These are phyloP conservation scores for Rhynchospora tenuis DNA, from an alignment of 176 grass and related monocot genomes.

Conservation along the genomic window DNA sequence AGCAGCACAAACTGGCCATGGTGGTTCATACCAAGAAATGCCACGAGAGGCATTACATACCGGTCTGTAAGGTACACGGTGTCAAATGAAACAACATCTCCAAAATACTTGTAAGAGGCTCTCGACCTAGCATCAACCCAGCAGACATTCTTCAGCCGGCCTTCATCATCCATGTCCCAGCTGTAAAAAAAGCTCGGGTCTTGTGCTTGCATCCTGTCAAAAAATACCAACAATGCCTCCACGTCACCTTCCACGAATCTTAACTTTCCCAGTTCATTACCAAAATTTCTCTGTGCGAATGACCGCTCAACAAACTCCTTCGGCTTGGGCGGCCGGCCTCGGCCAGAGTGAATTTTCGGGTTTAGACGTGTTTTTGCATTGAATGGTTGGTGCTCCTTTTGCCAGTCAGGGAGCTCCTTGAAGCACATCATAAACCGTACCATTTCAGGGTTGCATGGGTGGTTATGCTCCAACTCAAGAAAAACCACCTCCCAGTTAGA, in stretches of 20 bases:
- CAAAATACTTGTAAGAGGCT: constrained; percentile 55
- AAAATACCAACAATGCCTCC: constrained; percentile 37
- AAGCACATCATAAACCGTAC: constrained; percentile 77
- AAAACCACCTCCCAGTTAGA: constrained; percentile 68
- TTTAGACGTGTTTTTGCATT: constrained; percentile 19
- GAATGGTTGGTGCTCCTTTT: constrained; percentile 37
- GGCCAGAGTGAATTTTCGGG: constrained; percentile 17
- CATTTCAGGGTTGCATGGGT: constrained; percentile 73
- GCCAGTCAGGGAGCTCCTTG: constrained; percentile 53
- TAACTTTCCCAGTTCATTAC: constrained; percentile 11
- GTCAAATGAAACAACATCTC: constrained; percentile 58
- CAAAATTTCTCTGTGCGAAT: constrained; percentile 18
- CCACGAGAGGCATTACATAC: constrained; percentile 41
- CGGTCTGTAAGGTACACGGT: constrained; percentile 62
- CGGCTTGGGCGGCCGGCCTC: constrained; percentile 14
- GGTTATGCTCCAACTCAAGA: constrained; percentile 73
- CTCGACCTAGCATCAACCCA: constrained; percentile 75
- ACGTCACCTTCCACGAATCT: constrained; percentile 26
- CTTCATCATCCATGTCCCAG: constrained; percentile 78
- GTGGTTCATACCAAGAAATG: constrained; percentile 74
- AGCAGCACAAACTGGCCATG: constrained; percentile 79
- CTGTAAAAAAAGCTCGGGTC: constrained; percentile 66
- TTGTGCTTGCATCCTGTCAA: constrained; percentile 58
- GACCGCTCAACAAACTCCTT: constrained; percentile 21
- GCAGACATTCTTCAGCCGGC: constrained; percentile 56